phyloP scores from a whole-genome alignment of 352 stramenopile species.

The Pythium utonaiense region DNA sequence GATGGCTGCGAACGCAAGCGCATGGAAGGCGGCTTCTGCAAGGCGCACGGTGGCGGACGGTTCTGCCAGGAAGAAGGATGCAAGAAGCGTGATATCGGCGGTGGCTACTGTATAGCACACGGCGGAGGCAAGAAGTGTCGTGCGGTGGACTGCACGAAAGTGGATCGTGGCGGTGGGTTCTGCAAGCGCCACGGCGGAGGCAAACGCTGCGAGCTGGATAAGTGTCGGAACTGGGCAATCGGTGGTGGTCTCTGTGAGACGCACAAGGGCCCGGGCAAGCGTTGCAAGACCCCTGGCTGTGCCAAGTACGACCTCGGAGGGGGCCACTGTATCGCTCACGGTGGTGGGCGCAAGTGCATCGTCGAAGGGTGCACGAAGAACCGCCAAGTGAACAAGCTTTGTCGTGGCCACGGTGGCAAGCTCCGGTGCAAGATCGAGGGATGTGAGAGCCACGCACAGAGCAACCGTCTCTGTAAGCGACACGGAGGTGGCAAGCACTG shows the following conservation, averaged over 20 bases:
- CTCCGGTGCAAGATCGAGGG: slow-evolving; percentile 71
- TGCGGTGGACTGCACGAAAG: slow-evolving; percentile 62
- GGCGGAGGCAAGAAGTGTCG: slow-evolving; percentile 85
- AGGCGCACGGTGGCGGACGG: slow-evolving; percentile 74
- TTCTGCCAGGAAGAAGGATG: slow-evolving; percentile 73
- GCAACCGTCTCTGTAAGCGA: slow-evolving; percentile 79
- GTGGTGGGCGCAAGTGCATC: slow-evolving; percentile 78
- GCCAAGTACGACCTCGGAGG: slow-evolving; percentile 80
- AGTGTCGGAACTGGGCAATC: slow-evolving; percentile 80
- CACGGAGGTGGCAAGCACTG: slow-evolving; percentile 77
- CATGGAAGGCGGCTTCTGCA: slow-evolving; percentile 86
- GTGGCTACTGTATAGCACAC: slow-evolving; percentile 82
- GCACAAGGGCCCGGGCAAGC: slow-evolving; percentile 77
- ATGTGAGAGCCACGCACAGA: slow-evolving; percentile 78
- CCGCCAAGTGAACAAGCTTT: slow-evolving; percentile 83
- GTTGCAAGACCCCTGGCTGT: slow-evolving; percentile 75
- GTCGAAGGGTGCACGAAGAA: slow-evolving; percentile 84
- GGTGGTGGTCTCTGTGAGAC: slow-evolving; percentile 69
- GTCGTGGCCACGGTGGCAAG: slow-evolving; percentile 77
- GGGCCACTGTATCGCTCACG: slow-evolving; percentile 83
- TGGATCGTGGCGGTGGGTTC: slow-evolving; percentile 75
- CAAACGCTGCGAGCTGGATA: slow-evolving; percentile 76
- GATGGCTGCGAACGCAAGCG: slow-evolving; percentile 79
- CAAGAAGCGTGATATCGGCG: slow-evolving; percentile 83
- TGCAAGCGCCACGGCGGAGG: slow-evolving; percentile 84